These are phyloP conservation scores for Rhodofomes roseus DNA, from an alignment of 1,284 basidiomycete genomes.

Conservation along the genomic window DNA sequence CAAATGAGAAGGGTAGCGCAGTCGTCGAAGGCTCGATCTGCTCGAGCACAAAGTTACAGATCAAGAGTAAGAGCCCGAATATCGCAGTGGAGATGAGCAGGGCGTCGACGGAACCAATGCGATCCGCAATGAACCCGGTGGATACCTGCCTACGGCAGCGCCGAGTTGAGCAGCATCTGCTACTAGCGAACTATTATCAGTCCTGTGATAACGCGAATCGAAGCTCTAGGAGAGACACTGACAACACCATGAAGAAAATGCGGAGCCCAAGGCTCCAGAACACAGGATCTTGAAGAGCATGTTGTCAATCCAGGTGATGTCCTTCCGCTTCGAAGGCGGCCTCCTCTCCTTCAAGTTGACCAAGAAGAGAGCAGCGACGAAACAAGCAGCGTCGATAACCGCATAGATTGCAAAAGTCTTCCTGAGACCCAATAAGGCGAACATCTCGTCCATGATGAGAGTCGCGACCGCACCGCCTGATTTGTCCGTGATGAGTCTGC, in stretches of 20 bases:
- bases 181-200: too few species aligned
- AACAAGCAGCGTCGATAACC: slow-evolving; percentile 18
- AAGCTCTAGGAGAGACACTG: too few species aligned
- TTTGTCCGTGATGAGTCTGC: neutral
- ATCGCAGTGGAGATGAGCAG: slow-evolving; percentile 17
- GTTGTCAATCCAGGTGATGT: slow-evolving; percentile 22
- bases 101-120: slow-evolving; percentile 22
- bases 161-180: slow-evolving; percentile 23
- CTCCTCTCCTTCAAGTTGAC: slow-evolving; percentile 21
- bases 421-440: slow-evolving; percentile 15
- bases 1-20: too few species aligned
- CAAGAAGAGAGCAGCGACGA: slow-evolving; percentile 16
- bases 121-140: slow-evolving; percentile 21
- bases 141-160: slow-evolving; percentile 17
- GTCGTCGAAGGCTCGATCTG: too few species aligned
- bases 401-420: slow-evolving; percentile 21
- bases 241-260: slow-evolving; percentile 22
- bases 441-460: slow-evolving; percentile 17
- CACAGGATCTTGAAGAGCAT: slow-evolving; percentile 21
- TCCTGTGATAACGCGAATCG: too few species aligned
- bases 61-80: slow-evolving; percentile 22
- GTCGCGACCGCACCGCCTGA: slow-evolving; percentile 20
- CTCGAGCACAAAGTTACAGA: slow-evolving; percentile 25
- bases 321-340: slow-evolving; percentile 5
- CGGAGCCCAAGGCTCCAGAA: slow-evolving; percentile 23